phyloP scores from a whole-genome alignment of 208 protist genomes.

The Pavlovales sp. region DNA sequence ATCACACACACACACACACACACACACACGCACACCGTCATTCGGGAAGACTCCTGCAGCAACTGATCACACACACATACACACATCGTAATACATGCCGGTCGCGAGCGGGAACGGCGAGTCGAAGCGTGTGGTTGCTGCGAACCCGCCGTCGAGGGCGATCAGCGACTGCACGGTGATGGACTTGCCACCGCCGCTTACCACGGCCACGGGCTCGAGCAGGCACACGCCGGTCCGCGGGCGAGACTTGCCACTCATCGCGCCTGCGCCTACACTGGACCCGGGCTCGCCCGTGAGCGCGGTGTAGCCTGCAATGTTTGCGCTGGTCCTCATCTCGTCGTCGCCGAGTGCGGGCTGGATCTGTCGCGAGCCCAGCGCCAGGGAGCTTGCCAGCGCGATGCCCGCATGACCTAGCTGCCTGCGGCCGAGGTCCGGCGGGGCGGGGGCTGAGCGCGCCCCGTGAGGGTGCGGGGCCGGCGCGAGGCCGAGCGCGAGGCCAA shows the following conservation, averaged over 20 bases:
- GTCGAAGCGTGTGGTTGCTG: neutral
- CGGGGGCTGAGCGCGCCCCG: too few relatives aligned
- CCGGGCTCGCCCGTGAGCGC: neutral
- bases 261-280: neutral
- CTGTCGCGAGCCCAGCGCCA: too few relatives aligned
- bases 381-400: too few relatives aligned
- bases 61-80: too few relatives aligned
- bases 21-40: too few relatives aligned
- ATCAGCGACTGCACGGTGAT: neutral
- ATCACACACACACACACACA: too few relatives aligned
- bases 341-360: too few relatives aligned
- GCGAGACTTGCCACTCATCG: neutral
- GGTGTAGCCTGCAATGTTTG: neutral
- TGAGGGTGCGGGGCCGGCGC: too few relatives aligned
- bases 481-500: too few relatives aligned
- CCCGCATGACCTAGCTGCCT: too few relatives aligned
- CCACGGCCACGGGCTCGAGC: neutral
- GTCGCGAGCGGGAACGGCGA: neutral
- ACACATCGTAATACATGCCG: neutral
- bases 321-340: neutral
- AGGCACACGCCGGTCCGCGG: neutral
- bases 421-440: too few relatives aligned
- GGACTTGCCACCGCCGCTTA: neutral
- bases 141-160: neutral
- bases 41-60: too few relatives aligned